Conservation (phyloP, 306 rosid species). For the Prunus mira region DNA sequence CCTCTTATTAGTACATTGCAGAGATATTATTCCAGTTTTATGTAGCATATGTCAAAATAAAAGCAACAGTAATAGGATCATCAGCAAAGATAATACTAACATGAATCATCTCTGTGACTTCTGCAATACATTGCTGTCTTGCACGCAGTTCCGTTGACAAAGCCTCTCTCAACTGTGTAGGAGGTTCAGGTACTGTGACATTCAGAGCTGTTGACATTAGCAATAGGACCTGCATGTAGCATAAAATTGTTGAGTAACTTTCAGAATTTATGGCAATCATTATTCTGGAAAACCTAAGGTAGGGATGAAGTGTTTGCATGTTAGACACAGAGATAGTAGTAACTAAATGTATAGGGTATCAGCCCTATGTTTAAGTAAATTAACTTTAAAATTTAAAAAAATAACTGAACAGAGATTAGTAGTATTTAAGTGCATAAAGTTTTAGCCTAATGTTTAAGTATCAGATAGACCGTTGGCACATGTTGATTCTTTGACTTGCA, state of each 20-base stretch:
- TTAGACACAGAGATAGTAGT: neutral
- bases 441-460: no score
- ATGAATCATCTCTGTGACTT: slow-evolving; percentile 98
- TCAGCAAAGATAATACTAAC: slow-evolving; percentile 38
- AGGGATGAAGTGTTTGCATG: neutral
- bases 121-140: slow-evolving; percentile 87
- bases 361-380: no score
- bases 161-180: slow-evolving; percentile 36
- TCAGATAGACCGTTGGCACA: no score
- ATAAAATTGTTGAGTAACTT: neutral
- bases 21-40: neutral
- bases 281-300: neutral
- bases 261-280: neutral
- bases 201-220: slow-evolving; percentile 83
- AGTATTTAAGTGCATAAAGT: neutral
- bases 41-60: neutral
- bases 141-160: slow-evolving; percentile 59
- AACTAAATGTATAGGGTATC: neutral
- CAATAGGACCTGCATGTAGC: slow-evolving; percentile 66
- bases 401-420: neutral
- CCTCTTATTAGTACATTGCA: neutral
- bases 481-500: no score
- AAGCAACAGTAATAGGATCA: neutral
- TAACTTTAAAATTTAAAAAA: no score
- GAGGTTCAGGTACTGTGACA: slow-evolving; percentile 37